Percentiles rank a stretch among this genome's conserved stretches.
phyloP scores from a whole-genome alignment of 805 yeast species.

The Metschnikowia cubensis region DNA sequence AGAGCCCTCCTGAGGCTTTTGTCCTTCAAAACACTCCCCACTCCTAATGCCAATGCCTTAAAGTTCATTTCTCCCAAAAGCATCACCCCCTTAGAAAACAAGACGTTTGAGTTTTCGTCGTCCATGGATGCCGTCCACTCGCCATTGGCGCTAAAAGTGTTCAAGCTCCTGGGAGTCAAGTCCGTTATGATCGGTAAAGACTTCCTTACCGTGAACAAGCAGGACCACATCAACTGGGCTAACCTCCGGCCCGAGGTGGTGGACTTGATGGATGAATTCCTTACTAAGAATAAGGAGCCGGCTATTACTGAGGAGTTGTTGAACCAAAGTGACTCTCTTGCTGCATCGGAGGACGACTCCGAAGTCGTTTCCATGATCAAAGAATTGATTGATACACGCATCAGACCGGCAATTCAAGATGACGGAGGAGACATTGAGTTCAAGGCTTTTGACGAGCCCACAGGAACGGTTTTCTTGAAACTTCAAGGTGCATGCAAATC shows the following conservation, averaged over 20 bases:
- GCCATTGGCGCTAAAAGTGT: conserved; percentile 58
- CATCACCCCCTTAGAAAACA: conserved; percentile 44
- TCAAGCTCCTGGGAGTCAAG: conserved; percentile 60
- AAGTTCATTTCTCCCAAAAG: conserved; percentile 54
- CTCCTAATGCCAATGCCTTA: conserved; percentile 75
- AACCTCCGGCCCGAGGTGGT: conserved; percentile 53
- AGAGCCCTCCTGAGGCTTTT: conserved; percentile 20
- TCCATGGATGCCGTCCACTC: conserved; percentile 56
- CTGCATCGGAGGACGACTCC: conserved; percentile 47
- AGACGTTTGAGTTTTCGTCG: conserved; percentile 51
- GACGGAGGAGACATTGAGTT: conserved; percentile 97
- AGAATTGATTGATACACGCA: conserved; percentile 88
- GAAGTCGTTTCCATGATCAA: conserved; percentile 87
- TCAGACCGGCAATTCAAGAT: conserved; percentile 96
- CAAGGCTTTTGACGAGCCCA: conserved; percentile 76
- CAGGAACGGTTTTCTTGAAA: conserved; percentile 84
- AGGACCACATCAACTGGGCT: conserved; percentile 59
- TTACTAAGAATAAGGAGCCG: conserved; percentile 36
- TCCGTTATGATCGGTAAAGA: conserved; percentile 72
- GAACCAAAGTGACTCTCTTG: conserved; percentile 37
- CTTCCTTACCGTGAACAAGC: conserved; percentile 69
- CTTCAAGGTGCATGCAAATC: conserved; percentile 95
- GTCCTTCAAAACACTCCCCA: conserved; percentile 47
- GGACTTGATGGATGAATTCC: conserved; percentile 53
- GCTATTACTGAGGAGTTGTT: conserved; percentile 39